A percentile compares a stretch with the other conserved stretches of the same genome.
These are phyloP conservation scores for Rhizopogon vulgaris DNA, from an alignment of 768 basidiomycete genomes.

Conservation along the genomic window DNA sequence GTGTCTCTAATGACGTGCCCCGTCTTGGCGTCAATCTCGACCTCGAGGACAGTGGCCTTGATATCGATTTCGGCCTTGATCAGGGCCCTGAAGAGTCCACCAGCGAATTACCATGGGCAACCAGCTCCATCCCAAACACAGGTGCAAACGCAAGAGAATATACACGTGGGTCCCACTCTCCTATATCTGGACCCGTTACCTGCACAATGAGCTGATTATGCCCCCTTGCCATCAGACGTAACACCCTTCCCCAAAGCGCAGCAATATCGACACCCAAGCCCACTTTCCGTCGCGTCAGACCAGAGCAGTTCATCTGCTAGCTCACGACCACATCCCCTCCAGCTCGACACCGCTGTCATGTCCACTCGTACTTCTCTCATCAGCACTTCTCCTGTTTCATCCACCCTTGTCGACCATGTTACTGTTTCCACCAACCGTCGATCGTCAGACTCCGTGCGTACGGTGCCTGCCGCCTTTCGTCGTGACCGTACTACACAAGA, in stretches of 20 bases:
- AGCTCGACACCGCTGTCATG: conserved; percentile 49
- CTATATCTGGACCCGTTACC: conserved; percentile 20
- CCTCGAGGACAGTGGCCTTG: conserved; percentile 51
- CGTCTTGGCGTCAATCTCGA: conserved; percentile 40
- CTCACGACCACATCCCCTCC: conserved; percentile 44
- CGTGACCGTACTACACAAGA: conserved; percentile 61
- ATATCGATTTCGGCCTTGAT: conserved; percentile 43
- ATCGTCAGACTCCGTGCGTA: conserved; percentile 67
- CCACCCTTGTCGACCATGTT: conserved; percentile 30
- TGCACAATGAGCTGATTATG: conserved; percentile 21
- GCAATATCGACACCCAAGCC: conserved; percentile 27
- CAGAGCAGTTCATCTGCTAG: conserved; percentile 23
- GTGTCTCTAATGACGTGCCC: conserved; percentile 26
- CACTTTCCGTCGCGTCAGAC: conserved; percentile 34
- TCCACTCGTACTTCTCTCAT: conserved; percentile 37
- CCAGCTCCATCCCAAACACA: conserved; percentile 4
- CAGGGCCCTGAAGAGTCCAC: conserved; percentile 39
- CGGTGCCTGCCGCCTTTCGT: conserved; percentile 47
- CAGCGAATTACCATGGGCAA: conserved; percentile 57
- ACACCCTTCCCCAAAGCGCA: conserved; percentile 21
- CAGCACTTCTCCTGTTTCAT: conserved; percentile 40
- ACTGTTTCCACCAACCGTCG: conserved; percentile 35
- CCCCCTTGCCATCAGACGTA: conserved; percentile 18
- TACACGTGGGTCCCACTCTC: conserved; percentile 33
- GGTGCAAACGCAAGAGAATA: conserved; percentile 20